These are phyloP conservation scores for Brettanomyces sp. DNA, from an alignment of 805 yeast species.

Conservation along the genomic window DNA sequence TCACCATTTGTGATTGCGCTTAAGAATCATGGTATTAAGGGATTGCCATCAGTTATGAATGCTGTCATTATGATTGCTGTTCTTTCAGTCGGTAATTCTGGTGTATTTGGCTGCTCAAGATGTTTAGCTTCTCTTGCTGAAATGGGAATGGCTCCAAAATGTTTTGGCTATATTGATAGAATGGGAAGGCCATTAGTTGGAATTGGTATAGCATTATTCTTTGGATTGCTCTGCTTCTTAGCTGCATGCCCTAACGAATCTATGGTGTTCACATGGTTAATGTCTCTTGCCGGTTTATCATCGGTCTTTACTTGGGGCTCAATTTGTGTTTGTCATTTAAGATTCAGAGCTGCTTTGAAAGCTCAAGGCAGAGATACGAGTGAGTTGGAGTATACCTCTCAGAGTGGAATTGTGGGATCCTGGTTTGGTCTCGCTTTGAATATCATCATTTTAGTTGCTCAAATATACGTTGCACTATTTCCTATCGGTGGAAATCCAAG, in stretches of 20 bases:
- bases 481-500: slow-evolving; percentile 48
- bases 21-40: slow-evolving; percentile 48
- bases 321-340: slow-evolving; percentile 55
- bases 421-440: slow-evolving; percentile 52
- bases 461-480: slow-evolving; percentile 75
- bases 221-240: slow-evolving; percentile 54
- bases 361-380: slow-evolving; percentile 60
- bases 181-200: slow-evolving; percentile 74
- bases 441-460: slow-evolving; percentile 55
- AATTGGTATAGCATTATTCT: slow-evolving; percentile 37
- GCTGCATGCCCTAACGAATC: slow-evolving; percentile 50
- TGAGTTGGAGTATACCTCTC: slow-evolving; percentile 60
- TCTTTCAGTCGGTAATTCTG: slow-evolving; percentile 67
- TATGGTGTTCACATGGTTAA: slow-evolving; percentile 62
- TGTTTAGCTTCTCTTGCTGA: slow-evolving; percentile 58
- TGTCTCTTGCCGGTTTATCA: slow-evolving; percentile 69
- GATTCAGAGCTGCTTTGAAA: slow-evolving; percentile 60
- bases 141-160: slow-evolving; percentile 57
- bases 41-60: slow-evolving; percentile 64
- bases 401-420: slow-evolving; percentile 63
- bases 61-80: slow-evolving; percentile 67
- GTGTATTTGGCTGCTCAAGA: slow-evolving; percentile 65
- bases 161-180: slow-evolving; percentile 62
- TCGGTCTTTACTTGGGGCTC: slow-evolving; percentile 75
- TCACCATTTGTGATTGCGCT: slow-evolving; percentile 75